Evolutionary conservation across 352 stramenopile species (phyloP), one percentile per base, ranked within the genome.

Genomic region (Phytophthora fragariae): DNA sequence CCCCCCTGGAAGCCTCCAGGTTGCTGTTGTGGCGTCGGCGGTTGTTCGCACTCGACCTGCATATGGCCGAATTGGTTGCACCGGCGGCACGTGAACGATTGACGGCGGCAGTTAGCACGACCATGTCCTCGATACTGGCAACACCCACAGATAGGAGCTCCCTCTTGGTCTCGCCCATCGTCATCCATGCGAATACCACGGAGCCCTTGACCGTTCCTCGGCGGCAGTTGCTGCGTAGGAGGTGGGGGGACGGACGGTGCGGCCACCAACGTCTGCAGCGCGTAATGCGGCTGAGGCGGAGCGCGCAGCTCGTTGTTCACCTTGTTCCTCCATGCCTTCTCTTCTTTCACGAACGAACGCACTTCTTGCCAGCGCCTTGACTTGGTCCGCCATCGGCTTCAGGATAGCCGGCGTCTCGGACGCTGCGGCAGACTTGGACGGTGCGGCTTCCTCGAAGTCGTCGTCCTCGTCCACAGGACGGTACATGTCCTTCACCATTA

Each of bases 401-500:
- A 59, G 15, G 9, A 47, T 21, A 0, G 0, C 15, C 1, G 31
- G 15, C 2, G 27, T 59, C 10, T 56, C 50, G 6, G 50, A 14
- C 37, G 31, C 21, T 1, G 8, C 3, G 3, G 4, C 9, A 0
- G 0, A 5, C 37, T 56, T 37, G 3, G 29, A 12, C 7, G 54
- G 5, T 10, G 27, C 0, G 0, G n/a, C 6, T 0, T 65, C 27
- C 1, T 65, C 19, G n/a, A 66, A 65, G 5, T 44, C 58, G 15
- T 65, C 59, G 0, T 57, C 47, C 19, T 49, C 33, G 2, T 66
- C 47, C 7, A 58, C 29, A 3, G 47, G n/a, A 4, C 29, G 12
- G n/a, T 57, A 39, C 47, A 66, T 66, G 1, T 49, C 33, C 10
- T 66, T 66, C 7, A 53, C 12, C 44, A 66, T 55, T 0, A 66